Evolutionary conservation across 1,284 basidiomycete genomes (phyloP), one percentile per base, ranked within the genome.

Genomic region (Gomphus sp.): DNA sequence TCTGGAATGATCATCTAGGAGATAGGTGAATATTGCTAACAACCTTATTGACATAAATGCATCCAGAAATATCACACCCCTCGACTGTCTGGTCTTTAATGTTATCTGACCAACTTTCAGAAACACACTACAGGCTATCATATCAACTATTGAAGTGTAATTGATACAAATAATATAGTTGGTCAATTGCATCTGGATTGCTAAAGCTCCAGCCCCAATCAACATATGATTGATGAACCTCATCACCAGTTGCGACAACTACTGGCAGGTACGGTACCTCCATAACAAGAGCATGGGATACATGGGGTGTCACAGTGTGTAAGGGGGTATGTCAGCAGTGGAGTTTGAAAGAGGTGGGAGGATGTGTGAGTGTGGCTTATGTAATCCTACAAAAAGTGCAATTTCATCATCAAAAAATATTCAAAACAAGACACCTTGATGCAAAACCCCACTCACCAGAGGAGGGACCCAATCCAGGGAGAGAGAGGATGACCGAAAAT

Each of bases 181-280:
- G 94, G 67, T 98, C 94, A 64, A 99, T 89, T 2, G 84, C 79
- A 64, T 97, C 90, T 14, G 97, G 97, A 68, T 89, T 88, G 64
- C 78, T 74, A 72, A 99, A 99, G 69, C 89, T 93, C 97, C 97
- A 99, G 14, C 96, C 96, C 66, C 88, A 85, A 68, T 88, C 84
- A 52, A 91, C 81, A 73, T 99, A 99, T 25, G 93, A 80, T 70
- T 90, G 82, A 55, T 95, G 82, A 41, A 99, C 97, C 4, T 95
- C 89, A 67, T 99, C 97, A 70, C 97, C 99, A 52, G 87, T 99
- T 93, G 74, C 97, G 99, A 74, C 97, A 99, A 5, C 91, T 91
- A 66, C 73, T 77, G 59, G n/a, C n/a, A n/a, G n/a, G n/a, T n/a
- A n/a, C n/a, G n/a, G n/a, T n/a, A n/a, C n/a, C n/a, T n/a, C n/a